Conservation (phyloP, 1,284 basidiomycete genomes). For the Violaceomyces palustris region DNA sequence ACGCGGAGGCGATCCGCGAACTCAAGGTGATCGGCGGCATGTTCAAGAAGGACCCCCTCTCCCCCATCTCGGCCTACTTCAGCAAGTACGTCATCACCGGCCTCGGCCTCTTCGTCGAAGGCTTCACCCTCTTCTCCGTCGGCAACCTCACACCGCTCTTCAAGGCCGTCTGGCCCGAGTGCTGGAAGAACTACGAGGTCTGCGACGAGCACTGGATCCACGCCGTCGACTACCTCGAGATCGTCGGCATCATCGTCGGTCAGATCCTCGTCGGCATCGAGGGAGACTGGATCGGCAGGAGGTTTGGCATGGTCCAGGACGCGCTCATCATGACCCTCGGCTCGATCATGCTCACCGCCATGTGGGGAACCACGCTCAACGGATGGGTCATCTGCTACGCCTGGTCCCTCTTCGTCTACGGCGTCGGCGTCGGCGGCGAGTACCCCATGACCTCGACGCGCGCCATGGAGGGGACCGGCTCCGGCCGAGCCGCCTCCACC, state of each 20-base stretch:
- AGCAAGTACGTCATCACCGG: constrained; percentile 58
- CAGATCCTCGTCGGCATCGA: constrained; percentile 60
- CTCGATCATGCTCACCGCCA: constrained; percentile 59
- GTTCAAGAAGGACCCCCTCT: constrained; percentile 57
- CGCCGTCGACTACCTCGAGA: constrained; percentile 56
- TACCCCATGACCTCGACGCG: constrained; percentile 61
- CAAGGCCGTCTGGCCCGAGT: constrained; percentile 57
- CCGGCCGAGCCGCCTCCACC: constrained; percentile 53
- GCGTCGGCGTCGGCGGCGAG: constrained; percentile 56
- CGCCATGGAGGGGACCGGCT: constrained; percentile 56
- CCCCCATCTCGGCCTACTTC: constrained; percentile 56
- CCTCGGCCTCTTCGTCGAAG: constrained; percentile 59
- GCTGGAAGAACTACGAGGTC: constrained; percentile 56
- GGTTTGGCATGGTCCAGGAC: constrained; percentile 56
- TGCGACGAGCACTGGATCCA: constrained; percentile 57
- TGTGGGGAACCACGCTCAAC: constrained; percentile 58
- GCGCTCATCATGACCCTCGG: constrained; percentile 55
- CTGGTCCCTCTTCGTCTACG: constrained; percentile 57
- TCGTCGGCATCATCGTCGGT: constrained; percentile 59
- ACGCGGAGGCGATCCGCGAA: constrained; percentile 56
- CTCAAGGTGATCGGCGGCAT: constrained; percentile 54
- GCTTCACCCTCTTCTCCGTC: constrained; percentile 58
- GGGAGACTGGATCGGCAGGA: constrained; percentile 60
- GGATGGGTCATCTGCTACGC: constrained; percentile 61
- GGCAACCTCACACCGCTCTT: constrained; percentile 56